Base-by-base conservation (phyloP, 2,329 filamentous ascomycete genomes). In the Epichloe elymi region DNA sequence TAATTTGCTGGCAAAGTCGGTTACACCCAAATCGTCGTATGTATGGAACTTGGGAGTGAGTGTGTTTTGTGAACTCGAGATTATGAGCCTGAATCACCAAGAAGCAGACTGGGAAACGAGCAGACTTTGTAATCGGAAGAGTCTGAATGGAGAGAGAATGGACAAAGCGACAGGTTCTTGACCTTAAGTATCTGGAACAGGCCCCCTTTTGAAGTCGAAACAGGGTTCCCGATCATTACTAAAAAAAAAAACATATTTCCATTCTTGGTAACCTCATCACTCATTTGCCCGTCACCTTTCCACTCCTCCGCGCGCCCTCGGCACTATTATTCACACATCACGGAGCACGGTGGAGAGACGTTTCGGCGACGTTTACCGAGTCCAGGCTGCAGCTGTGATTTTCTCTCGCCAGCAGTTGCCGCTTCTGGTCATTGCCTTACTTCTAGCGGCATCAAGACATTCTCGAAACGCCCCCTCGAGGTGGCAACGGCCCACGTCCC, bases 361-460 rank as follows among this genome's bases (percentile, higher is more conserved):
- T 35, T 33, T 40, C 49, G 46, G 52, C 52, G 49, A 50, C 19
- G n/a, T 14, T 50, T 50, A 41, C 48, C 44, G 33, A 50, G 48
- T 47, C 17, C 5, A 50, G 51, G 30, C n/a, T 42, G 20, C 26
- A 41, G 10, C 2, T 14, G 7, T 11, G 19, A 19, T 39, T 14
- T 14, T 38, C 43, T 5, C 44, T 50, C 51, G 51, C 48, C 44
- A 35, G 46, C 45, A 6, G 11, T 40, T 53, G 35, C 49, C 46
- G 19, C 26, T 51, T 46, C 26, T 30, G 42, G 48, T 41, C 6
- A 51, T 48, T 23, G 2, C 10, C 8, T 14, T 36, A 17, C 11
- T 30, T 19, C 35, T 47, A 47, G 50, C 33, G 39, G 40, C 39
- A 30, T 48, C 14, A 1, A 38, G 33, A 26, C n/a, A 38, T 4